Evolutionary conservation across 202 grass and related monocot genomes (phyloP).

Genomic region (Carex sylvatica): DNA sequence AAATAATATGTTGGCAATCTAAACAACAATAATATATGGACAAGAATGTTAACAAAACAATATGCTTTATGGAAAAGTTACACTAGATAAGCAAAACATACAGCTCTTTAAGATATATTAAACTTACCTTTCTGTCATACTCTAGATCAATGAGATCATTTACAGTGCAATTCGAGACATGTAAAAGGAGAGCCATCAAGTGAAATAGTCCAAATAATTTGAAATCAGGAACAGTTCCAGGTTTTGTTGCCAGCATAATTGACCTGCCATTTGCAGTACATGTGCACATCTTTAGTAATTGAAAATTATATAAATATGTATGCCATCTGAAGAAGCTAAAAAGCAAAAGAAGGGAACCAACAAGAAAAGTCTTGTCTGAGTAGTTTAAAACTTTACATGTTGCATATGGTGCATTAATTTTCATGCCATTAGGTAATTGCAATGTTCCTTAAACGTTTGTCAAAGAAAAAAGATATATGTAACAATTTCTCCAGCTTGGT

Average conservation of each 20-base stretch:
- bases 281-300: not conserved
- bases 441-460: not conserved
- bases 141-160: not conserved
- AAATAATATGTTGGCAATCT: no score
- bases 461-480: not conserved
- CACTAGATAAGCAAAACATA: not conserved
- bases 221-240: conserved; percentile 9
- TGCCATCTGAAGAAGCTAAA: not conserved
- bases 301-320: no score
- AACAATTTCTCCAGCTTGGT: not conserved
- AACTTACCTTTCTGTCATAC: conserved; percentile 8
- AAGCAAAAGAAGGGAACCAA: not conserved
- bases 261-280: not conserved
- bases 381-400: no score
- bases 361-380: no score
- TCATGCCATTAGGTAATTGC: not conserved
- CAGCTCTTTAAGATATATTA: not conserved
- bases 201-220: not conserved
- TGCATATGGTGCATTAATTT: not conserved
- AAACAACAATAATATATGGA: no score
- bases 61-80: not conserved
- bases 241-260: conserved; percentile 16
- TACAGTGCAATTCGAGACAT: not conserved
- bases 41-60: no score
- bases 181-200: not conserved